These are phyloP conservation scores for Apophysomyces elegans DNA, from an alignment of 371 early-diverging fungal genomes.

Conservation along the genomic window DNA sequence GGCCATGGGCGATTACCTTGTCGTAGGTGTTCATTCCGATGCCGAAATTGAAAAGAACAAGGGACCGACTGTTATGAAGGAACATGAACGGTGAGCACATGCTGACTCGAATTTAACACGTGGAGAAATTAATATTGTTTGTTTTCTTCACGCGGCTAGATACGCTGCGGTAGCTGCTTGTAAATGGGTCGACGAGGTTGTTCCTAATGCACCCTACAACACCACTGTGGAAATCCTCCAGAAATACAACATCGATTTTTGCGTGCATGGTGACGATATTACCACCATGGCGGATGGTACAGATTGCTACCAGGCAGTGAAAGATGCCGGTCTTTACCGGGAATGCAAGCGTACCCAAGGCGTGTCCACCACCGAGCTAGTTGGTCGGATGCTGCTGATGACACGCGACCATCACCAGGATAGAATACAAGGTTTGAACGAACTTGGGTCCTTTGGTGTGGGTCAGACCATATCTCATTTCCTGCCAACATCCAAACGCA, in stretches of 20 bases:
- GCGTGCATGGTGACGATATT: conserved; percentile 97
- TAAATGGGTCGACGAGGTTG: conserved; percentile 97
- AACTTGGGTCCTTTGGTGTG: conserved; percentile 64
- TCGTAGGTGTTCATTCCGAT: conserved; percentile 97
- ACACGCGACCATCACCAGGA: conserved; percentile 83
- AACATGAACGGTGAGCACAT: conserved; percentile 83
- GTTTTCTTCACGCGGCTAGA: conserved; percentile 37
- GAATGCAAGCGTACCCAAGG: conserved; percentile 95
- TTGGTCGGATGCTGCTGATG: conserved; percentile 95
- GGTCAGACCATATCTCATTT: conserved; percentile 77
- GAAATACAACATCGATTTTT: conserved; percentile 86
- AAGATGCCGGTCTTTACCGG: conserved; percentile 91
- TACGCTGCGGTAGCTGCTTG: conserved; percentile 94
- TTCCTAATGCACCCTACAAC: conserved; percentile 92
- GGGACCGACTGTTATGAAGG: conserved; percentile 95
- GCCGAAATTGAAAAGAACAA: conserved; percentile 91
- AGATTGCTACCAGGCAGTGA: conserved; percentile 94
- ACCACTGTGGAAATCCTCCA: conserved; percentile 85
- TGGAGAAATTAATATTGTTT: not conserved
- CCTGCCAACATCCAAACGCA: conserved; percentile 83
- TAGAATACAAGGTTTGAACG: conserved; percentile 53
- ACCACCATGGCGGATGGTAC: conserved; percentile 93
- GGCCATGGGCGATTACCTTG: conserved; percentile 90
- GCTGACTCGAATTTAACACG: not conserved
- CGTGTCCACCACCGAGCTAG: conserved; percentile 94